phyloP scores from a whole-genome alignment of 305 asterid genomes.

The Solanum aculeatissimum region DNA sequence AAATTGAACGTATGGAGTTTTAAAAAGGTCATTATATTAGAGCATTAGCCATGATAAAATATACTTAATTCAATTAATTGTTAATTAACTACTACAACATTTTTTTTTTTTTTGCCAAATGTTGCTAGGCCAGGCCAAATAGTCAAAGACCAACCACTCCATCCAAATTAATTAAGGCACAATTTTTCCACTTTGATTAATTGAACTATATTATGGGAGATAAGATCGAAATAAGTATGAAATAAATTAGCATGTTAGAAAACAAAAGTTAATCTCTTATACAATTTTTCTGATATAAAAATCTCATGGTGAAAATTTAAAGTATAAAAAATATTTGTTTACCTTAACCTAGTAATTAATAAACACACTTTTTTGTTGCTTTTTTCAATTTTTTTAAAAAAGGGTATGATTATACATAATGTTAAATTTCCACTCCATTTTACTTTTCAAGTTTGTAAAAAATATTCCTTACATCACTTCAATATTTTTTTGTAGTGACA shows the following conservation, averaged over 20 bases:
- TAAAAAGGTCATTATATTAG: not conserved
- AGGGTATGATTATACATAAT: not conserved
- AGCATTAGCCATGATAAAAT: not conserved
- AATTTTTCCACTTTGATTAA: not conserved
- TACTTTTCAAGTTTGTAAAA: not conserved
- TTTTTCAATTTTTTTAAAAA: not conserved
- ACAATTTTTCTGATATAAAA: not conserved
- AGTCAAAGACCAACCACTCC: constrained; percentile 5
- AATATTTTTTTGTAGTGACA: not conserved
- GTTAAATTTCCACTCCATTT: not conserved
- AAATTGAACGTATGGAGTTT: not conserved
- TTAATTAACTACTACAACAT: not conserved
- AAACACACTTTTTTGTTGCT: not conserved
- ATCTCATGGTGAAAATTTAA: not conserved
- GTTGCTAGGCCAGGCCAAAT: not conserved
- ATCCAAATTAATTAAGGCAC: not conserved
- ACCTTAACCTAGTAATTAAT: not conserved
- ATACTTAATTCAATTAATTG: not conserved
- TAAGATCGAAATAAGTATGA: not conserved
- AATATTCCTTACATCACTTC: not conserved
- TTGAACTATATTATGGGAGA: not conserved
- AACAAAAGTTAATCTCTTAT: not conserved
- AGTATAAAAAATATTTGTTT: not conserved
- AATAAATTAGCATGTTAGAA: not conserved
- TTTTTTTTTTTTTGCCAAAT: not conserved